Percentiles rank a stretch among this genome's conserved stretches.
These are phyloP conservation scores for Trypethelium eluteriae DNA, from an alignment of 495 filamentous ascomycete genomes.

Conservation along the genomic window DNA sequence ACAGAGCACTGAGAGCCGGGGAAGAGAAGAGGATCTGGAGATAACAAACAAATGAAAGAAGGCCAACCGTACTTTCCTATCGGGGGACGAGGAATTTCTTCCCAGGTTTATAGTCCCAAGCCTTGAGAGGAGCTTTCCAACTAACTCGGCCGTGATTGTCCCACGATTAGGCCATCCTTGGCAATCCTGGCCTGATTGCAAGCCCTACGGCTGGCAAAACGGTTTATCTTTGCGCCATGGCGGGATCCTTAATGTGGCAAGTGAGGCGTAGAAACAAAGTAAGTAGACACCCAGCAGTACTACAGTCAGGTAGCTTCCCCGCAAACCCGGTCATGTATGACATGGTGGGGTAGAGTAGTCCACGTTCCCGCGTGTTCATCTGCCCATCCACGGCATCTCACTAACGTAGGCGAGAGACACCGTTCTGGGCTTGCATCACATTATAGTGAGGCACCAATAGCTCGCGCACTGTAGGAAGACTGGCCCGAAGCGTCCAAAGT, in stretches of 20 bases:
- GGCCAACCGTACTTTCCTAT: neutral
- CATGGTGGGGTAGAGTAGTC: neutral
- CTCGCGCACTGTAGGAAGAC: neutral
- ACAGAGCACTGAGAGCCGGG: neutral
- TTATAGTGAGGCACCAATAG: neutral
- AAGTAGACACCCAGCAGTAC: neutral
- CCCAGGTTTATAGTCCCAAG: neutral
- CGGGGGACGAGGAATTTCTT: neutral
- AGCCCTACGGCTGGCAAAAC: neutral
- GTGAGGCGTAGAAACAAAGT: neutral
- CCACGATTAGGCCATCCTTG: neutral
- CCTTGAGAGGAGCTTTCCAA: neutral
- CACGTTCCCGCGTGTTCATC: neutral
- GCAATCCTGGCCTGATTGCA: neutral
- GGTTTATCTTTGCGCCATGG: neutral
- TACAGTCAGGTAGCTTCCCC: neutral
- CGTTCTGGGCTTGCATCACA: neutral
- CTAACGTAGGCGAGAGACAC: neutral
- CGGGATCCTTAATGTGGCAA: conserved; percentile 6
- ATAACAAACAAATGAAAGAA: neutral
- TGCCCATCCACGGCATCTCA: neutral
- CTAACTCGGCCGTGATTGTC: neutral
- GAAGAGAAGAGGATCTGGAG: neutral
- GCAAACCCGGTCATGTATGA: neutral
- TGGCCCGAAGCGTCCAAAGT: neutral